Evolutionary conservation across 805 yeast genomes (phyloP).

Genomic region (Suhomyces sp.): DNA sequence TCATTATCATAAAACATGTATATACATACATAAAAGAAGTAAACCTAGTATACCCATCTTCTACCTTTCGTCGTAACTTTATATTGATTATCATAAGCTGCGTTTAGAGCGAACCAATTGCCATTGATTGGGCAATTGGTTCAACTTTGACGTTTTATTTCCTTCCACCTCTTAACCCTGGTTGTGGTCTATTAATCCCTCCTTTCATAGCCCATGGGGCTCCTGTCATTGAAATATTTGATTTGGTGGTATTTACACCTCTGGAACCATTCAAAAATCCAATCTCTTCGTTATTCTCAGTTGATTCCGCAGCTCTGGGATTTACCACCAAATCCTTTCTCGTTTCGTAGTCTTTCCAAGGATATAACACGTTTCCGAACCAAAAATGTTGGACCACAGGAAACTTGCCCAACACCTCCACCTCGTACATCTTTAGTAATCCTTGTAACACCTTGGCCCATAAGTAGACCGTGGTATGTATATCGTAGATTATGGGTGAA

Average conservation of each 20-base stretch:
- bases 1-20: no score
- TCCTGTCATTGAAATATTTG: conserved; percentile 35
- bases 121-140: no score
- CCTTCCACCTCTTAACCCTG: no score
- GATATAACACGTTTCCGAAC: conserved; percentile 64
- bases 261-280: conserved; percentile 22
- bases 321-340: conserved; percentile 21
- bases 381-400: conserved; percentile 94
- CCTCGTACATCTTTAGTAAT: conserved; percentile 92
- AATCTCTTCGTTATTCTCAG: conserved; percentile 10
- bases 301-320: conserved; percentile 13
- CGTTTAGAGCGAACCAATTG: no score
- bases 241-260: conserved; percentile 28
- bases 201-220: conserved; percentile 39
- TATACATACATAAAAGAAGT: no score
- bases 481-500: conserved; percentile 95
- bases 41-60: no score
- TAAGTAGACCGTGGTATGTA: conserved; percentile 77
- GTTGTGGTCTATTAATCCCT: background rate
- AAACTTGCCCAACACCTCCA: conserved; percentile 84
- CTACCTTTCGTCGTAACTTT: no score
- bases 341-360: conserved; percentile 45
- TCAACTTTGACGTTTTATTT: no score
- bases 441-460: conserved; percentile 95
- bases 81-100: no score